Evolutionary conservation across 169 alveolate species (phyloP).

Genomic region (Amoebophrya sp.): DNA sequence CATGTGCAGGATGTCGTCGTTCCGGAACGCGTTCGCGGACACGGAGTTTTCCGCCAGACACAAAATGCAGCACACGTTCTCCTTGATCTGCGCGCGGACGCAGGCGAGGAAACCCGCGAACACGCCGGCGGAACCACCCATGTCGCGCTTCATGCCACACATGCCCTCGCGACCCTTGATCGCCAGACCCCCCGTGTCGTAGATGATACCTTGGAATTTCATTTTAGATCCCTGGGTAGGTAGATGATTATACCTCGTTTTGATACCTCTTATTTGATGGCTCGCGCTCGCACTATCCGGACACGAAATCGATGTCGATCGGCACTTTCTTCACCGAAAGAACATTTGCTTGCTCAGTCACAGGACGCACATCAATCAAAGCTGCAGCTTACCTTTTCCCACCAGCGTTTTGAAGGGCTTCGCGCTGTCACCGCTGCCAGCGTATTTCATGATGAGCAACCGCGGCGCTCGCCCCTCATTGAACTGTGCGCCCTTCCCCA

Average conservation of each 20-base stretch:
- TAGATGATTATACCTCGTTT: too few relatives aligned
- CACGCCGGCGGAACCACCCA: conserved; percentile 37
- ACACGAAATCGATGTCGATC: too few relatives aligned
- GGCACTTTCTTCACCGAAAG: too few relatives aligned
- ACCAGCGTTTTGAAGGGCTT: background rate
- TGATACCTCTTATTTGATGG: too few relatives aligned
- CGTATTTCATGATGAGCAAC: background rate
- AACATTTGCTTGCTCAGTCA: background rate
- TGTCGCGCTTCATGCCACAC: conserved; percentile 37
- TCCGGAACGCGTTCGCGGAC: conserved; percentile 68
- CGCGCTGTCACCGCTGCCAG: background rate
- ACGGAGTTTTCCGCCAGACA: conserved; percentile 83
- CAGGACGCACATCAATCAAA: background rate
- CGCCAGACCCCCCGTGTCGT: background rate
- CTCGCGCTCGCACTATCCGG: too few relatives aligned
- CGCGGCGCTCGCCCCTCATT: background rate
- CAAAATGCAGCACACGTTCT: conserved; percentile 62
- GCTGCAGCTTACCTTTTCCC: conserved; percentile 14
- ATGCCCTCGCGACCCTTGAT: conserved; percentile 18
- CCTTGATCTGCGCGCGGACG: conserved; percentile 55
- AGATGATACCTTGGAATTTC: background rate
- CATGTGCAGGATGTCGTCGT: conserved; percentile 81
- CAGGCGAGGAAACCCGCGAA: conserved; percentile 56
- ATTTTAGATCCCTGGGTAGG: too few relatives aligned
- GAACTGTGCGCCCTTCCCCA: background rate